These are phyloP conservation scores for Mesostigma viride DNA, from an alignment of 139 green algal species.

Conservation along the genomic window DNA sequence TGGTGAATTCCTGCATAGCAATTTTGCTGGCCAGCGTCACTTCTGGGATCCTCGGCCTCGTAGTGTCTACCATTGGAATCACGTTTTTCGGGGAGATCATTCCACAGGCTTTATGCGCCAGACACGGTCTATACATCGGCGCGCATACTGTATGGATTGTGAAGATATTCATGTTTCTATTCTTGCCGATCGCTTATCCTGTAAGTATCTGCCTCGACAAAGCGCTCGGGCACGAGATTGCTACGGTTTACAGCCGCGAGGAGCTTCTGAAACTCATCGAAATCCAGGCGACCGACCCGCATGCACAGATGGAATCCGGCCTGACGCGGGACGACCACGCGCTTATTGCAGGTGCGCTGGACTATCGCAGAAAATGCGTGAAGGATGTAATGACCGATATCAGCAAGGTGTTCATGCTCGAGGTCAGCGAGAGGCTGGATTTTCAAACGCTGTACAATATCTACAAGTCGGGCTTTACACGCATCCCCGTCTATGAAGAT, in stretches of 20 bases:
- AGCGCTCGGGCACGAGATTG: slow-evolving; percentile 45
- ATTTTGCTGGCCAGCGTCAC: slow-evolving; percentile 42
- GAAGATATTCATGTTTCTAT: slow-evolving; percentile 56
- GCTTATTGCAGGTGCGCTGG: slow-evolving; percentile 67
- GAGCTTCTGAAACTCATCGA: slow-evolving; percentile 52
- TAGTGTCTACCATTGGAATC: slow-evolving; percentile 36
- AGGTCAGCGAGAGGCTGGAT: slow-evolving; percentile 30
- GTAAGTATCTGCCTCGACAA: slow-evolving; percentile 71
- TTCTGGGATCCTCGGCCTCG: slow-evolving; percentile 27
- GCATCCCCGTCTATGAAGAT: slow-evolving; percentile 52
- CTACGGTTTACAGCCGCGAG: slow-evolving; percentile 36
- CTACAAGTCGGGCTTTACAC: slow-evolving; percentile 47
- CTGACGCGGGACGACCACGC: slow-evolving; percentile 46
- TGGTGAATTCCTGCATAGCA: slow-evolving; percentile 43
- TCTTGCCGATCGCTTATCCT: slow-evolving; percentile 52
- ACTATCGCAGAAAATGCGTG: slow-evolving; percentile 69
- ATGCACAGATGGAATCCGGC: slow-evolving; percentile 36
- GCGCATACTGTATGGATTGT: slow-evolving; percentile 67
- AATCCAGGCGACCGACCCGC: slow-evolving; percentile 45
- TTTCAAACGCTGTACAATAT: slow-evolving; percentile 47
- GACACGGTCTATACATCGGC: slow-evolving; percentile 73
- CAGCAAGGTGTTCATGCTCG: slow-evolving; percentile 67
- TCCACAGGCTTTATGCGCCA: slow-evolving; percentile 70
- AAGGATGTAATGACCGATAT: slow-evolving; percentile 68
- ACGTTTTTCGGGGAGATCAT: slow-evolving; percentile 71